Percentiles rank a stretch among this genome's conserved stretches.
These are phyloP conservation scores for Noccaea bulbosa DNA, from an alignment of 345 rosid species.

Conservation along the genomic window DNA sequence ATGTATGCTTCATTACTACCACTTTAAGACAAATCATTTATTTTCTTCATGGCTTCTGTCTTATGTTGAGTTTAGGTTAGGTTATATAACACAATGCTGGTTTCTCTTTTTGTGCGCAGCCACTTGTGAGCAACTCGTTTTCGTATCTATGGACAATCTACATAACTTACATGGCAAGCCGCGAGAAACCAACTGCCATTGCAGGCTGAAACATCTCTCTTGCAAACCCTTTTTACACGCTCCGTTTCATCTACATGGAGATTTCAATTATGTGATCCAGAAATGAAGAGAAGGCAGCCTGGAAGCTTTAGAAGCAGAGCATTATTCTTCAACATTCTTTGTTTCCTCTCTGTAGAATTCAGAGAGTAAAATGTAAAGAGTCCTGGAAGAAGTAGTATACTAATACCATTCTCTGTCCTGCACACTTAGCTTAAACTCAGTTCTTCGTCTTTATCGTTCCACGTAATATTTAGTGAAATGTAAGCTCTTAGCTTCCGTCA, in stretches of 20 bases:
- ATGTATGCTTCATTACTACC: constrained; percentile 22
- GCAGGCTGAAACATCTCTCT: constrained; percentile 37
- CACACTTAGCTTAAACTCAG: not conserved
- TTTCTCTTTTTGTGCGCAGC: constrained; percentile 49
- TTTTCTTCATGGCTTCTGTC: not conserved
- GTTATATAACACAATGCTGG: not conserved
- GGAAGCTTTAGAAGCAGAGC: constrained; percentile 15
- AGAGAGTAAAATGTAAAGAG: constrained; percentile 25
- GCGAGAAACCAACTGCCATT: constrained; percentile 53
- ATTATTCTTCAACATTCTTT: constrained; percentile 35
- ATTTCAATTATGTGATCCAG: not conserved
- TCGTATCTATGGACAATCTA: constrained; percentile 91
- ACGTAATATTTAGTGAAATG: constrained; percentile 23
- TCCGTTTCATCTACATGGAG: not conserved
- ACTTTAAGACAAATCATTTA: not conserved
- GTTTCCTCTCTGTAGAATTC: constrained; percentile 23
- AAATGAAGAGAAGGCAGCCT: not conserved
- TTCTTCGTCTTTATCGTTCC: not conserved
- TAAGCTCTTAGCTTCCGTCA: constrained; percentile 8
- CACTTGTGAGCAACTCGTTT: constrained; percentile 90
- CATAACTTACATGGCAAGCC: constrained; percentile 84
- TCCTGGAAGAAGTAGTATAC: constrained; percentile 22
- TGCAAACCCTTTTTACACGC: not conserved
- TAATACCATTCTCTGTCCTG: constrained; percentile 6
- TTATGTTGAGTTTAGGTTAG: not conserved